Evolutionary conservation across 208 protist species (phyloP), one percentile per base, ranked within the genome.

Genomic region (Naegleria fowleri): DNA sequence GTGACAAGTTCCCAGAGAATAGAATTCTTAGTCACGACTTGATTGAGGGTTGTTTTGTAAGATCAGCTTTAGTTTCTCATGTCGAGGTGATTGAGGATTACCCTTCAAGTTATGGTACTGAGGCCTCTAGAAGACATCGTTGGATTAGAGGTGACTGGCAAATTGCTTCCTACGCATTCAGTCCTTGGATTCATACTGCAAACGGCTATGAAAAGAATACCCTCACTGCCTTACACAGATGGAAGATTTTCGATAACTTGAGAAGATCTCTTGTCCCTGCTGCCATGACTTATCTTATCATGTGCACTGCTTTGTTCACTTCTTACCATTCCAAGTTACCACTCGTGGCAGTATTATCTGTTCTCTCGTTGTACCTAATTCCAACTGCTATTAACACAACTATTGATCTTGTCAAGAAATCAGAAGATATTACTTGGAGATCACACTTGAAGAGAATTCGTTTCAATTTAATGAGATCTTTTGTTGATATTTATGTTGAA

Each of bases 171-270:
- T 88, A 39, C 6, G 43, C 33, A 22, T 22, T 88, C 6, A 36
- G 29, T 36, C 41, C 41, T 16, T 88, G n/a, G 9, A 39, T 88
- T 13, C 41, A 9, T 36, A 40, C 33, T 13, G 9, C 41, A 0
- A 88, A 88, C 41, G 85, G 85, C 22, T 39, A 40, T 51, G 41
- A 39, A 33, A 29, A 39, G n/a, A 88, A 88, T 58, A 51, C 85
- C 13, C 55, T 88, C 9, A 22, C 39, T 58, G 6, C 43, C 5
- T 6, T 88, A 36, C 33, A 29, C 22, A 88, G 33, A 58, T 88
- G 85, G 85, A 88, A 88, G 85, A 88, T 88, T 58, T 88, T 88
- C 36, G 85, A 88, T 13, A 88, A 88, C n/a, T 88, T 88, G 41
- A 88, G 85, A 88, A 11, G 85, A 88, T 58, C 41, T 38, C n/a